Base-by-base conservation (phyloP, 495 filamentous ascomycete genomes). In the Aspergillus bridgeri region DNA sequence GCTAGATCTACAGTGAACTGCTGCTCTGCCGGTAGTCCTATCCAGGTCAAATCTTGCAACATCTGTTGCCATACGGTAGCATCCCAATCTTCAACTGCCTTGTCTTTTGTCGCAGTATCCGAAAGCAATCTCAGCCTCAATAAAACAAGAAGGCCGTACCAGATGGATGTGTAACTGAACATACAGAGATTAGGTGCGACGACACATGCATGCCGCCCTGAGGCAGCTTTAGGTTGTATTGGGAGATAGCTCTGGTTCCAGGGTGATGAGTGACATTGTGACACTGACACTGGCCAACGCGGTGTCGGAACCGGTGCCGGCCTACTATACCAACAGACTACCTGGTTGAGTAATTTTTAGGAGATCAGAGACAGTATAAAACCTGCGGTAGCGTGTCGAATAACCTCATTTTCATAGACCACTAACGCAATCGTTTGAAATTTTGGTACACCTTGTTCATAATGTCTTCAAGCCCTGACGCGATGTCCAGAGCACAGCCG, bases 61-160 rank as follows among this genome's bases (percentile, higher is more conserved):
- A 52, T 52, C 49, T 52, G 49, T 38, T 52, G 22, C 49, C 49
- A 52, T 38, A 52, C 49, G 27, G 49, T 22, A 52, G 49, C 49
- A 52, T 52, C 49, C 23, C 49, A 52, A 52, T 52, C 22, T 52
- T 52, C 49, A 52, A 38, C 49, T 52, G 25, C 49, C 49, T 38
- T 38, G 49, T 6, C 49, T 52, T 52, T 29, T 38, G 22, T 38
- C 25, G 49, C 27, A 23, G 25, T n/a, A 38, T 52, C 49, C 17
- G 49, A 38, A 38, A 52, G 49, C 49, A 52, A 49, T 5, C 49
- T 52, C 49, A 52, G 25, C 49, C 33, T 52, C 27, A 23, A 52
- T 52, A 29, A 38, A 15, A 27, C 22, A 18, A 49, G 47, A 49
- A 49, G 47, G 47, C 47, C 47, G 47, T 49, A 49, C 47, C 47